A percentile compares a stretch with the other conserved stretches of the same genome.
Evolutionary conservation across 2,329 filamentous ascomycete species (phyloP).

Genomic region (Pestalotiopsis sp.): DNA sequence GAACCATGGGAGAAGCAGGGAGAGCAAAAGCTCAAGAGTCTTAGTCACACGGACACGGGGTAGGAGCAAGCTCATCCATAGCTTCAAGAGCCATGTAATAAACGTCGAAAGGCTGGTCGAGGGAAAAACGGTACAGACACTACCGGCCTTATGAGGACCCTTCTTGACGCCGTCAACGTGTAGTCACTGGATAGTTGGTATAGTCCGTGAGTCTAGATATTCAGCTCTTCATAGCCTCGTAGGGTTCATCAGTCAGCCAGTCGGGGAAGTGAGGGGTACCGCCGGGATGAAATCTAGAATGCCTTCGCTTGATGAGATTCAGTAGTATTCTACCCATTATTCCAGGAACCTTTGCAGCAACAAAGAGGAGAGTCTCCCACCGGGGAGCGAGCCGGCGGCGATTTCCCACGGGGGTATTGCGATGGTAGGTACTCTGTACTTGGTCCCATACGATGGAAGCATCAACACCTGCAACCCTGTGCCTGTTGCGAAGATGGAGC

Average conservation of each 20-base stretch:
- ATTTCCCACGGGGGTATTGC: background rate
- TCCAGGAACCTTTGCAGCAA: background rate
- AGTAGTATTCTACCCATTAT: background rate
- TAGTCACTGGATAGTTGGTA: background rate
- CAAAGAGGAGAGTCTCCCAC: background rate
- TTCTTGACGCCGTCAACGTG: no score
- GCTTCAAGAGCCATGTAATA: no score
- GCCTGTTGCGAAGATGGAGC: background rate
- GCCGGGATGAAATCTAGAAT: background rate
- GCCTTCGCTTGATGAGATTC: background rate
- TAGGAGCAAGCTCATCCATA: no score
- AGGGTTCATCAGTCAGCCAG: background rate
- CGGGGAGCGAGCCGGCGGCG: background rate
- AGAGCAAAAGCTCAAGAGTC: background rate
- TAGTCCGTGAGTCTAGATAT: background rate
- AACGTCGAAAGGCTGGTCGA: background rate
- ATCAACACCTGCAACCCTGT: background rate
- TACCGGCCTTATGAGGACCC: no score
- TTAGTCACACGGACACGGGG: no score
- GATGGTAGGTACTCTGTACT: background rate
- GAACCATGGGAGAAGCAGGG: background rate
- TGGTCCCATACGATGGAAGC: background rate
- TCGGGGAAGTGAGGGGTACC: background rate
- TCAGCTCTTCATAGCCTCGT: background rate
- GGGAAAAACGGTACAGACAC: background rate